Percentiles rank a stretch among this genome's conserved stretches.
These are phyloP conservation scores for Vitis hybrid DNA, from an alignment of 177 flowering plant species.

Conservation along the genomic window DNA sequence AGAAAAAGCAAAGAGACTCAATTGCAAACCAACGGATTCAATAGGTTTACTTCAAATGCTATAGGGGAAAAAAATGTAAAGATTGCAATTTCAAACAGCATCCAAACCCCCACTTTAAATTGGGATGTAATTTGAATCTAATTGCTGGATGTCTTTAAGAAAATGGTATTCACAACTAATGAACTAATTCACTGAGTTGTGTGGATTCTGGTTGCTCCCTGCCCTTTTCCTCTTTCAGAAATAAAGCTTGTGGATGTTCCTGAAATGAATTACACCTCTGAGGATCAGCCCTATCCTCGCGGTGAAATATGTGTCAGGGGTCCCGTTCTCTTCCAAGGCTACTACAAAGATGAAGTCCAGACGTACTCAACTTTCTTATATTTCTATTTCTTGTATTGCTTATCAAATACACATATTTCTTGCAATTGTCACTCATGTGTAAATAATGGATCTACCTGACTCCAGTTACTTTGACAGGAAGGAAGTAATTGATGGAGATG, in stretches of 20 bases:
- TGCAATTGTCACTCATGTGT: not conserved
- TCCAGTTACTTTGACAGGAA: constrained; percentile 47
- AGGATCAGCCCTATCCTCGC: constrained; percentile 91
- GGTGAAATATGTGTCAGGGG: constrained; percentile 98
- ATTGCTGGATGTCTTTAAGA: too few species aligned
- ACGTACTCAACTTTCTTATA: constrained; percentile 48
- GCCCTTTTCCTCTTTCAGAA: constrained; percentile 51
- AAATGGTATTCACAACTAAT: too few species aligned
- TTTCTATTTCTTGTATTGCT: not conserved
- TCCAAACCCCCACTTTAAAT: too few species aligned
- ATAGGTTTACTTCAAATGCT: too few species aligned
- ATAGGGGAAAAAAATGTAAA: too few species aligned
- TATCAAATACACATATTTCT: too few species aligned
- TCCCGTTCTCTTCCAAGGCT: constrained; percentile 83
- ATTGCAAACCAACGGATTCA: too few species aligned
- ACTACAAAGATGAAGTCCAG: constrained; percentile 88
- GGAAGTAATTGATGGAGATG: constrained; percentile 86
- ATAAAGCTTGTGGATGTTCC: constrained; percentile 96
- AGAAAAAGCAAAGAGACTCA: too few species aligned
- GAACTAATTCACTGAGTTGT: not conserved
- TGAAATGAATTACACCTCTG: constrained; percentile 93
- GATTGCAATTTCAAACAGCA: too few species aligned
- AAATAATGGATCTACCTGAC: not conserved
- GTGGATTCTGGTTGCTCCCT: not conserved
- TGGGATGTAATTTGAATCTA: too few species aligned